These are phyloP conservation scores for Fusarium chaquense DNA, from an alignment of 2,329 filamentous ascomycete species.

Conservation along the genomic window DNA sequence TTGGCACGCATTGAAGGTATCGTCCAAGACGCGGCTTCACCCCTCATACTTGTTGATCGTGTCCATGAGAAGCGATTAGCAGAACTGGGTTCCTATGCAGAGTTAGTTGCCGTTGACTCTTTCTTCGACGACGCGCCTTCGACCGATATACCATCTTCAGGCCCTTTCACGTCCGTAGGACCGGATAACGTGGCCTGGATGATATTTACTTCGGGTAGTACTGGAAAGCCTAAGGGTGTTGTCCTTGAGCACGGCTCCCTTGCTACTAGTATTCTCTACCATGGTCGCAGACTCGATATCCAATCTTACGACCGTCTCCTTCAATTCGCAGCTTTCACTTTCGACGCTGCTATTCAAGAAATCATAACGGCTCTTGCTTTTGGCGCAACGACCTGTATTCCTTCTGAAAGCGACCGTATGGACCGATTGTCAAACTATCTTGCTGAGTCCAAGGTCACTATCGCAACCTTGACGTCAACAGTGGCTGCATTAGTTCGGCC, in stretches of 20 bases:
- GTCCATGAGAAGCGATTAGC: background rate
- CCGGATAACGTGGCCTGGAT: constrained; percentile 9
- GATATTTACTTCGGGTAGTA: constrained; percentile 6
- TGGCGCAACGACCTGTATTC: constrained; percentile 2
- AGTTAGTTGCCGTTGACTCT: constrained; percentile 1
- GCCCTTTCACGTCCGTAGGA: background rate
- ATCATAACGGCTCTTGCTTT: constrained; percentile 4
- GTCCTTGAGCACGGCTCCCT: constrained; percentile 7
- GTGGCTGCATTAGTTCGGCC: constrained; percentile 9
- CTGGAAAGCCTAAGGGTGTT: constrained; percentile 8
- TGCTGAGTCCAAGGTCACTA: constrained; percentile 2
- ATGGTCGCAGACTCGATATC: constrained; percentile 1
- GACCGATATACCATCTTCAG: background rate
- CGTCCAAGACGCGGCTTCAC: background rate
- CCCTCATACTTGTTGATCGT: constrained; percentile 6
- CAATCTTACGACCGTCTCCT: background rate
- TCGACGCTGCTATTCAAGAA: constrained; percentile 6
- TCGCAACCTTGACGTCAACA: constrained; percentile 5
- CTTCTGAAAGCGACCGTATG: constrained; percentile 3
- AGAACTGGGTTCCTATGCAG: background rate
- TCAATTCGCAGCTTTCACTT: constrained; percentile 4
- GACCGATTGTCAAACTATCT: background rate
- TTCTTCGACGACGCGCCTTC: background rate
- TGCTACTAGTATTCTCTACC: constrained; percentile 2
- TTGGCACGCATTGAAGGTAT: constrained; percentile 1